phyloP scores from a whole-genome alignment of 176 grass and related monocot species.

The Chrysopogon serrulatus region DNA sequence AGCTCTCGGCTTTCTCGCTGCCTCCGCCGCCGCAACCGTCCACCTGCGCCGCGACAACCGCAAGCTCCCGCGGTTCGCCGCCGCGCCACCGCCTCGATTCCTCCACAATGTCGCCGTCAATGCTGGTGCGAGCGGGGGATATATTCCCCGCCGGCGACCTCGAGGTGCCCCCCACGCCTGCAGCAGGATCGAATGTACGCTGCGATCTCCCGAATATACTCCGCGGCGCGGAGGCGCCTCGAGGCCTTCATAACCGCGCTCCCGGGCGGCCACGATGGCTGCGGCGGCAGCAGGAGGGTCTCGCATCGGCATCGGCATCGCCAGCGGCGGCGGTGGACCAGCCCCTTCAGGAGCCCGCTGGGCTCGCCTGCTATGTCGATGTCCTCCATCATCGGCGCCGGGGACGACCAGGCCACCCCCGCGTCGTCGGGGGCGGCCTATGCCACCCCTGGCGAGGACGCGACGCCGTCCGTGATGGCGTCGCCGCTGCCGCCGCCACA shows the following conservation, averaged over 20 bases:
- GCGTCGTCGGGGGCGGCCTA: neutral
- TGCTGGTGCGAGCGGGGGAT: neutral
- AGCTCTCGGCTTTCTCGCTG: conserved; percentile 1
- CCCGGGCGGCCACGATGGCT: conserved; percentile 5
- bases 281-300: neutral
- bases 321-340: conserved; percentile 6
- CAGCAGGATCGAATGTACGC: conserved; percentile 27
- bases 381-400: conserved; percentile 31
- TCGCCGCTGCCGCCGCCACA: conserved; percentile 35
- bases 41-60: conserved; percentile 22
- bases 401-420: conserved; percentile 7
- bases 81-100: neutral
- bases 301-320: neutral
- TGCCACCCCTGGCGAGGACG: neutral
- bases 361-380: conserved; percentile 39
- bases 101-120: neutral
- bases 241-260: conserved; percentile 33
- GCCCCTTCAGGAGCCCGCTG: conserved; percentile 11
- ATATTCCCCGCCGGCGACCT: conserved; percentile 32
- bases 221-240: conserved; percentile 17
- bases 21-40: conserved; percentile 16
- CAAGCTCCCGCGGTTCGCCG: conserved; percentile 25
- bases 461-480: neutral
- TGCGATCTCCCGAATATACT: conserved; percentile 39
- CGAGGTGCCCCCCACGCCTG: conserved; percentile 37